Evolutionary conservation across 2,329 filamentous ascomycete species (phyloP).

Genomic region (Aspergillus versicolor): DNA sequence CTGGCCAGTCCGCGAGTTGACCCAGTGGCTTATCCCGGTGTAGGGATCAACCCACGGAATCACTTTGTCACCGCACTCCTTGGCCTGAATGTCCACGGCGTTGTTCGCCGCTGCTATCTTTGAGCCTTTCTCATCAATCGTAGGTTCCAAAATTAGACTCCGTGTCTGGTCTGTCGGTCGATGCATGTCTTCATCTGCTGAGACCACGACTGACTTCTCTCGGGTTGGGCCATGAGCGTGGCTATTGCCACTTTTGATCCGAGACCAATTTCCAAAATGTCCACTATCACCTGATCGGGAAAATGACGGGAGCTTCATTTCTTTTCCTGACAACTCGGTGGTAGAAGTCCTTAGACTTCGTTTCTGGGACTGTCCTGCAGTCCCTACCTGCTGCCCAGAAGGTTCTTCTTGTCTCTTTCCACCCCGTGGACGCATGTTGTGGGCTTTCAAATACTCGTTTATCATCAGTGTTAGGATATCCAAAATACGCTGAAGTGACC

Average conservation of each 20-base stretch:
- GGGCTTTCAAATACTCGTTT: constrained; percentile 70
- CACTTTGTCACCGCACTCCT: constrained; percentile 16
- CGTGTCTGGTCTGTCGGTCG: neutral
- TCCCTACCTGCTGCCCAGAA: neutral
- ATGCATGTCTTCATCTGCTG: neutral
- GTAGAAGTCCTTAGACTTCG: neutral
- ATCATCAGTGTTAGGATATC: constrained; percentile 69
- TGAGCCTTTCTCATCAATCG: neutral
- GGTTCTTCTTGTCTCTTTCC: constrained; percentile 19
- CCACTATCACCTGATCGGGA: constrained; percentile 15
- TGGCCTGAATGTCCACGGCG: neutral
- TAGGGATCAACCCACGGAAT: constrained; percentile 61
- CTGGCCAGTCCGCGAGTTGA: constrained; percentile 38
- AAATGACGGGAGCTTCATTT: constrained; percentile 33
- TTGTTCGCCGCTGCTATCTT: neutral
- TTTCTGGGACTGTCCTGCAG: neutral
- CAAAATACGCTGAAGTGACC: constrained; percentile 55
- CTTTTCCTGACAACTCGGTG: constrained; percentile 22
- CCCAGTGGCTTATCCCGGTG: constrained; percentile 42
- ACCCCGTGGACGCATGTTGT: constrained; percentile 63
- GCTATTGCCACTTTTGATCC: constrained; percentile 38
- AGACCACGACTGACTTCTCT: neutral
- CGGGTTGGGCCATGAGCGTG: neutral
- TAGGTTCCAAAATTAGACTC: neutral
- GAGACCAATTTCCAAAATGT: constrained; percentile 41